Percentiles rank a stretch among this genome's conserved stretches.
These are phyloP conservation scores for Tolypocladium pustulatum DNA, from an alignment of 2,329 filamentous ascomycete genomes.

Conservation along the genomic window DNA sequence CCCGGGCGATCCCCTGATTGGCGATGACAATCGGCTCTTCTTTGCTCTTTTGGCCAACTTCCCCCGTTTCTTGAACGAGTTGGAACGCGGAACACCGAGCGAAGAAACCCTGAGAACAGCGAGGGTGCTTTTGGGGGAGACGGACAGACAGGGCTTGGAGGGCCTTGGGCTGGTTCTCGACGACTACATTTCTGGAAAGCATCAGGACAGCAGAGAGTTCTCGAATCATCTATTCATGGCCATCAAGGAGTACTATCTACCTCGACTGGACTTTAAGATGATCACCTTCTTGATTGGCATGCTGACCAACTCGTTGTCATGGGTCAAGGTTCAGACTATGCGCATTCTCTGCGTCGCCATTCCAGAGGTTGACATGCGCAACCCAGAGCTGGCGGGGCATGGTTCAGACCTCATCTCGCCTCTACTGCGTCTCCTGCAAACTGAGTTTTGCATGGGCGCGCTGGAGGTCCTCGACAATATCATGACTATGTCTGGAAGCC, in stretches of 20 bases:
- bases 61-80: slow-evolving; percentile 69
- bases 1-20: slow-evolving; percentile 70
- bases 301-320: slow-evolving; percentile 76
- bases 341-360: slow-evolving; percentile 76
- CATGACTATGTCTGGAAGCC: slow-evolving; percentile 84
- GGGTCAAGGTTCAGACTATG: slow-evolving; percentile 92
- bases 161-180: slow-evolving; percentile 59
- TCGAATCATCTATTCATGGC: slow-evolving; percentile 63
- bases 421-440: slow-evolving; percentile 77
- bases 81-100: slow-evolving; percentile 55
- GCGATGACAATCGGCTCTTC: slow-evolving; percentile 70
- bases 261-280: slow-evolving; percentile 71
- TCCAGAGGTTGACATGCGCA: slow-evolving; percentile 85
- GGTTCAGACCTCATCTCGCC: slow-evolving; percentile 94
- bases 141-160: slow-evolving; percentile 59
- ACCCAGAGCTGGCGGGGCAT: slow-evolving; percentile 78
- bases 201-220: slow-evolving; percentile 64
- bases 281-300: slow-evolving; percentile 85
- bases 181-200: slow-evolving; percentile 57
- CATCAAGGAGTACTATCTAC: slow-evolving; percentile 69
- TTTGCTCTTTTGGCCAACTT: slow-evolving; percentile 88
- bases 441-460: slow-evolving; percentile 87
- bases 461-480: slow-evolving; percentile 88
- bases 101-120: slow-evolving; percentile 51
- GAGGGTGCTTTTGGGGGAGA: slow-evolving; percentile 58